phyloP scores from a whole-genome alignment of 805 yeast species.

The Komagataella kurtzmanii region DNA sequence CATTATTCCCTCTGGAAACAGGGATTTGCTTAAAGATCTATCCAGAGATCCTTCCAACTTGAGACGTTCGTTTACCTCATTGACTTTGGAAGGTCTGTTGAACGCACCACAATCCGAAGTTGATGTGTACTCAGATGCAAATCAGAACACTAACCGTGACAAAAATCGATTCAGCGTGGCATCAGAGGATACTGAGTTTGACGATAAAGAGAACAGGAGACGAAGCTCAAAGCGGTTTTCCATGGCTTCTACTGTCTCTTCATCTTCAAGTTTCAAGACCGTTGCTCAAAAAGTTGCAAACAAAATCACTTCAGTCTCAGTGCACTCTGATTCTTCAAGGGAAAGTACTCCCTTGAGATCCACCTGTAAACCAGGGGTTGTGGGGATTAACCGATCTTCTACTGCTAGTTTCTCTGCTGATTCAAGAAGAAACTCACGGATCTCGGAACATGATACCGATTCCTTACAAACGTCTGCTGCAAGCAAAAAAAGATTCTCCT shows the following conservation, averaged over 20 bases:
- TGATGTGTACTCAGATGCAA: background rate
- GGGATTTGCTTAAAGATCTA: background rate
- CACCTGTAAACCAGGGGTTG: background rate
- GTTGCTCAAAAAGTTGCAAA: constrained; percentile 11
- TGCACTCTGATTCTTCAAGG: constrained; percentile 5
- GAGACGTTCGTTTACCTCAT: background rate
- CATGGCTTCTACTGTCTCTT: constrained; percentile 10
- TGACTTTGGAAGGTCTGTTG: background rate
- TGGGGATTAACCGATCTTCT: background rate
- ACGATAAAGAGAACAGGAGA: background rate
- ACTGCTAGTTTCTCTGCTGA: background rate
- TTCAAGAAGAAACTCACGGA: background rate
- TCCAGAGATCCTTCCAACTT: background rate
- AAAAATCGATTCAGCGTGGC: background rate
- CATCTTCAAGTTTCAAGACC: constrained; percentile 11
- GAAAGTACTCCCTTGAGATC: constrained; percentile 1
- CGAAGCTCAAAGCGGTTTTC: constrained; percentile 2
- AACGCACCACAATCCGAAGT: background rate
- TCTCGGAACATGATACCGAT: background rate
- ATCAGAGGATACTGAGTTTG: background rate
- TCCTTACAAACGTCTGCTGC: constrained; percentile 1
- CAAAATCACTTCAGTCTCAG: constrained; percentile 1
- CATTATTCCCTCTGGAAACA: background rate
- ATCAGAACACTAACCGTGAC: background rate
- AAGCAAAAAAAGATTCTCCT: background rate